Evolutionary conservation across 164 flowering plant species (phyloP).

Genomic region (Cinnamomum micranthum): DNA sequence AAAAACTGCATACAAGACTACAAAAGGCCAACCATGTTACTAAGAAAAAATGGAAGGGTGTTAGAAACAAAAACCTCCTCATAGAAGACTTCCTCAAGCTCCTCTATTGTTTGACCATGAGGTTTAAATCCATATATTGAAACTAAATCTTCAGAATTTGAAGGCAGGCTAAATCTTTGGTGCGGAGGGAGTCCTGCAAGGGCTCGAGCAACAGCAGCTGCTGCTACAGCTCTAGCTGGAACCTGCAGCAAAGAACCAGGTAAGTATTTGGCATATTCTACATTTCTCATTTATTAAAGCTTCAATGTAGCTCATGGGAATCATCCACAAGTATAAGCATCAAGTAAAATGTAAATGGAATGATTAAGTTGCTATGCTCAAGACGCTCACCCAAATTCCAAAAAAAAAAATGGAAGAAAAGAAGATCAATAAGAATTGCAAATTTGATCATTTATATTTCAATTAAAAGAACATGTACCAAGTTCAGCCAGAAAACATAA

Average conservation of each 20-base stretch:
- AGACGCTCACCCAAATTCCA: not conserved
- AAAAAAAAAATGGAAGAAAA: not conserved
- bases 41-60: not conserved
- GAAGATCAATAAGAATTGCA: not conserved
- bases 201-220: slow-evolving; percentile 95
- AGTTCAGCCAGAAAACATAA: too few relatives aligned
- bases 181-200: slow-evolving; percentile 88
- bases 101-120: slow-evolving; percentile 54
- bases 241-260: slow-evolving; percentile 44
- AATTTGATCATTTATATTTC: not conserved
- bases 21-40: not conserved
- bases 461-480: not conserved
- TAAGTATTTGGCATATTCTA: too few relatives aligned
- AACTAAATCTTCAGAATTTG: slow-evolving; percentile 74
- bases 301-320: not conserved
- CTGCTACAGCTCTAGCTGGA: slow-evolving; percentile 93
- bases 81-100: slow-evolving; percentile 84
- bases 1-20: too few relatives aligned
- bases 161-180: slow-evolving; percentile 60
- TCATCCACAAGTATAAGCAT: not conserved
- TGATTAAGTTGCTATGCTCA: not conserved
- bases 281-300: not conserved
- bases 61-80: slow-evolving; percentile 56
- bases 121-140: slow-evolving; percentile 81
- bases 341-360: not conserved